Conservation (phyloP, 495 filamentous ascomycete genomes). For the Aspergillus ellipticus region DNA sequence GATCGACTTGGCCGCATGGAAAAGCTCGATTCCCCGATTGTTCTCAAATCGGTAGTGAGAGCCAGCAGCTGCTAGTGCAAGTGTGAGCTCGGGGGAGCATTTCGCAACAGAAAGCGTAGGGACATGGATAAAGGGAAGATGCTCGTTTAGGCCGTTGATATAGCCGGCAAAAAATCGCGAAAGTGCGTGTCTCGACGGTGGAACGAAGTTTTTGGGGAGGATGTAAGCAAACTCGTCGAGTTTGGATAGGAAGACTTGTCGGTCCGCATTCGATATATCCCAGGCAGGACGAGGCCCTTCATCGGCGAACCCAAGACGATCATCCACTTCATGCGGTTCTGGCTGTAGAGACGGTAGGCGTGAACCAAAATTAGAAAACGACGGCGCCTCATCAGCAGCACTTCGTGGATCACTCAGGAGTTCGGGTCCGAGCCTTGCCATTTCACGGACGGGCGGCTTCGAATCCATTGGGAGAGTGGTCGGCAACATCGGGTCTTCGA, state of each 20-base stretch:
- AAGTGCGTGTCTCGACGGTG: constrained; percentile 46
- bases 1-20: constrained; percentile 57
- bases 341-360: constrained; percentile 65
- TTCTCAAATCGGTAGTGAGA: constrained; percentile 62
- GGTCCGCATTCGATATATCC: constrained; percentile 62
- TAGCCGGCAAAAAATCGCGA: constrained; percentile 49
- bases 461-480: constrained; percentile 37
- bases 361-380: constrained; percentile 64
- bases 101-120: constrained; percentile 45
- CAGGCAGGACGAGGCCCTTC: constrained; percentile 52
- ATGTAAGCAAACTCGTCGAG: constrained; percentile 63
- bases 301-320: constrained; percentile 44
- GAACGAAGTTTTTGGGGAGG: constrained; percentile 62
- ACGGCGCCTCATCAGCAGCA: constrained; percentile 39
- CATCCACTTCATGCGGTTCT: constrained; percentile 56
- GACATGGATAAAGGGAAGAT: constrained; percentile 49
- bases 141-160: constrained; percentile 47
- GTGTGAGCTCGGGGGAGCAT: constrained; percentile 42
- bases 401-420: constrained; percentile 36
- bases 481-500: constrained; percentile 43
- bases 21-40: constrained; percentile 62
- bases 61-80: constrained; percentile 47
- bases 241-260: constrained; percentile 57
- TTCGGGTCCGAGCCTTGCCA: constrained; percentile 34
- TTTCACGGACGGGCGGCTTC: constrained; percentile 33